Percentiles rank a stretch among this genome's conserved stretches.
phyloP scores from a whole-genome alignment of 176 grass and related monocot species.

The Aegilops longissima region DNA sequence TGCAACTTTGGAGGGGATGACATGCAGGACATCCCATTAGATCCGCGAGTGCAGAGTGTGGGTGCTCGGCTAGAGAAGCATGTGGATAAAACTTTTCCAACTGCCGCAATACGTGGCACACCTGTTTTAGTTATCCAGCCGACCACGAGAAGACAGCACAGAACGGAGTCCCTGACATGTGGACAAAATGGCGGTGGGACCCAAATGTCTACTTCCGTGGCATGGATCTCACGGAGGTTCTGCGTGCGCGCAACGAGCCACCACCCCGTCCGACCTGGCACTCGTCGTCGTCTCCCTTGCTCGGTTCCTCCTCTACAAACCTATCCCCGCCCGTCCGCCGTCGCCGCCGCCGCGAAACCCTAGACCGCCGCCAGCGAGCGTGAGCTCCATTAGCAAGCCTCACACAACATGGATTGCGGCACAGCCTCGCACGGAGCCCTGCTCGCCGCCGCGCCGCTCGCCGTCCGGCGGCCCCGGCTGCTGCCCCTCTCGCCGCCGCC shows the following conservation, averaged over 20 bases:
- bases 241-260: neutral
- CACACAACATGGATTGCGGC: constrained; percentile 37
- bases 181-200: neutral
- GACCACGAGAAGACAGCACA: neutral
- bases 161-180: neutral
- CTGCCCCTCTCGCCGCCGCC: constrained; percentile 10
- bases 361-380: constrained; percentile 9
- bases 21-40: too few species aligned
- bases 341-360: constrained; percentile 33
- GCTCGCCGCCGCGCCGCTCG: constrained; percentile 32
- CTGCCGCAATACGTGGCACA: neutral
- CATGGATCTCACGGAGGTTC: neutral
- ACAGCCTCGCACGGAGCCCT: constrained; percentile 16
- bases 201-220: neutral
- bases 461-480: neutral
- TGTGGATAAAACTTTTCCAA: neutral
- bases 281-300: neutral
- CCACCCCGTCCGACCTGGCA: constrained; percentile 11
- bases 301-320: neutral
- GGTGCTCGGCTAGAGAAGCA: too few species aligned
- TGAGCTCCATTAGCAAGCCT: neutral
- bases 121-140: neutral
- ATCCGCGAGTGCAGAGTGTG: too few species aligned
- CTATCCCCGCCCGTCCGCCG: neutral
- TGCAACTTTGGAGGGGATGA: too few species aligned